Evolutionary conservation across 2,329 filamentous ascomycete species (phyloP).

Genomic region (Colletotrichum karsti): DNA sequence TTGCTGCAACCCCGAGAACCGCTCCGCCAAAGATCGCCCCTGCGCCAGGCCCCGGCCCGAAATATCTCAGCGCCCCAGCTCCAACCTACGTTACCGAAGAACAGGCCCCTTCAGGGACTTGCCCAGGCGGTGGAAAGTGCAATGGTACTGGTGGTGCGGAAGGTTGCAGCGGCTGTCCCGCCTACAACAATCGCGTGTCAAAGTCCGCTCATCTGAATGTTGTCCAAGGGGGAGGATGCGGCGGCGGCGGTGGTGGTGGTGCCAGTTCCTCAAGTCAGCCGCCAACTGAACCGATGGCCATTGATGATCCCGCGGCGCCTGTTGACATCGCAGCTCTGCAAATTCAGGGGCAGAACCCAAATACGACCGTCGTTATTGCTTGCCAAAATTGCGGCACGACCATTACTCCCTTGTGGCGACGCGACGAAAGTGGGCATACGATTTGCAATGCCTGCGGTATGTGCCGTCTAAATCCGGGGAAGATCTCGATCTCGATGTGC

Average conservation of each 20-base stretch:
- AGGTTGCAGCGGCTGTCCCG: slow-evolving; percentile 94
- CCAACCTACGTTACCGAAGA: slow-evolving; percentile 83
- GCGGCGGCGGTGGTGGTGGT: slow-evolving; percentile 29
- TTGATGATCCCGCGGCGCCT: slow-evolving; percentile 49
- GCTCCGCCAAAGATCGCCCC: slow-evolving; percentile 44
- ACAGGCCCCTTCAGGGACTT: slow-evolving; percentile 82
- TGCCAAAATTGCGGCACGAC: slow-evolving; percentile 98
- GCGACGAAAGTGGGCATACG: slow-evolving; percentile 93
- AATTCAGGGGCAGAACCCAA: slow-evolving; percentile 45
- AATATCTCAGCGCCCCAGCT: slow-evolving; percentile 51
- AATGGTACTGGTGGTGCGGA: slow-evolving; percentile 97
- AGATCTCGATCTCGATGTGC: slow-evolving; percentile 5
- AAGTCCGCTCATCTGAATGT: slow-evolving; percentile 81
- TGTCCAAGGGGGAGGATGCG: slow-evolving; percentile 54
- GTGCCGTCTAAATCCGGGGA: slow-evolving; percentile 41
- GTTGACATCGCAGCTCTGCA: slow-evolving; percentile 60
- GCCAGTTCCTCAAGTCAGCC: slow-evolving; percentile 31
- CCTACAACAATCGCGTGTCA: slow-evolving; percentile 95
- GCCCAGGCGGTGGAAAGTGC: slow-evolving; percentile 92
- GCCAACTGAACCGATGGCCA: slow-evolving; percentile 31
- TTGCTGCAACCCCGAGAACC: slow-evolving; percentile 53
- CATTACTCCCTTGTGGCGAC: slow-evolving; percentile 93
- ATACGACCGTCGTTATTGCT: slow-evolving; percentile 79
- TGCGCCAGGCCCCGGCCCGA: slow-evolving; percentile 44
- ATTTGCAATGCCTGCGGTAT: slow-evolving; percentile 98